Evolutionary conservation across 2,329 filamentous ascomycete species (phyloP).

Genomic region (Hyphodiscus sp.): DNA sequence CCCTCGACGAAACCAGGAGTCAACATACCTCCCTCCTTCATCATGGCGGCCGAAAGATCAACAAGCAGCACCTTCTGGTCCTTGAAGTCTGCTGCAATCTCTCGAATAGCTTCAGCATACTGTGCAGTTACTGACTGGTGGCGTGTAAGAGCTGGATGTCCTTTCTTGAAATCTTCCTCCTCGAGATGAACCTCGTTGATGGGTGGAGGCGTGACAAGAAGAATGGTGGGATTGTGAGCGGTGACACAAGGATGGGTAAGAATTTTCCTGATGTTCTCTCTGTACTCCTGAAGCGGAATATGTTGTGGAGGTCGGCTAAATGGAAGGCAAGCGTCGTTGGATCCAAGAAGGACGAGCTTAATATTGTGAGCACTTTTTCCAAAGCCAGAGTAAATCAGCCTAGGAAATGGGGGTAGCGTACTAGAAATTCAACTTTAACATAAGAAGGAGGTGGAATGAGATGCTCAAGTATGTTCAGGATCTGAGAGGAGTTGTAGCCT

Average conservation of each 20-base stretch:
- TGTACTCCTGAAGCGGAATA: constrained; percentile 69
- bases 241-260: constrained; percentile 63
- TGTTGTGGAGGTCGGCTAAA: constrained; percentile 61
- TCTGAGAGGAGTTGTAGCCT: constrained; percentile 78
- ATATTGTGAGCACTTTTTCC: neutral
- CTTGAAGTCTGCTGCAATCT: constrained; percentile 32
- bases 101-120: constrained; percentile 57
- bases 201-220: constrained; percentile 78
- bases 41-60: constrained; percentile 75
- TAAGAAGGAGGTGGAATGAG: constrained; percentile 63
- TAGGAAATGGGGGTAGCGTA: constrained; percentile 35
- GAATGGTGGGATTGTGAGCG: constrained; percentile 64
- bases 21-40: constrained; percentile 59
- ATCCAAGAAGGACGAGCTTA: constrained; percentile 65
- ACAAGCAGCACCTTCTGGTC: constrained; percentile 50
- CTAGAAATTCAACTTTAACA: constrained; percentile 60
- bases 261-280: constrained; percentile 64
- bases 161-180: constrained; percentile 27
- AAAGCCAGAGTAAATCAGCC: neutral
- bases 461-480: constrained; percentile 59
- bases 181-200: constrained; percentile 51
- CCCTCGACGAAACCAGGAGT: constrained; percentile 31
- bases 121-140: constrained; percentile 54
- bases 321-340: constrained; percentile 78
- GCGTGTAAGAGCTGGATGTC: constrained; percentile 37